Evolutionary conservation across 768 basidiomycete species (phyloP), one percentile per base, ranked within the genome.

Genomic region (Rhodotorula sphaerocarpa): DNA sequence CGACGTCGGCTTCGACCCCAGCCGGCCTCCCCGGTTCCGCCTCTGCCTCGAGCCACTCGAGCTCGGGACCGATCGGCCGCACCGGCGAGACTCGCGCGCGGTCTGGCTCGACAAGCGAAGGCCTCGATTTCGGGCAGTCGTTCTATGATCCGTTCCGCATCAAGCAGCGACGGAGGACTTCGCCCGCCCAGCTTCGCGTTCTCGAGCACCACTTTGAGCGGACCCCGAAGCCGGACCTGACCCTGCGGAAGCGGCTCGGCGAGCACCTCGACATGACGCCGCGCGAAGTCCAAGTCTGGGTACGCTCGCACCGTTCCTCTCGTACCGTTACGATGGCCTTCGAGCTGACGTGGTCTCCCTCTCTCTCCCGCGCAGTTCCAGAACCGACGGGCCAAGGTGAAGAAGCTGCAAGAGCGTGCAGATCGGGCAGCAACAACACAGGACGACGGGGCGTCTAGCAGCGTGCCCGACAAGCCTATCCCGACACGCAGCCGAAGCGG

Each of bases 221-320:
- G 70, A 90, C 91, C 76, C 88, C 88, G 59, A 97, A 97, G 75
- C 92, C 93, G 21, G 91, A 90, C 75, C 75, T 75, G 48, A 61
- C 81, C 11, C 78, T 86, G 42, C 81, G 93, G 70, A 88, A 87
- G 75, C 80, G 82, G 66, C 82, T 97, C 56, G 86, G 90, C 0
- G 77, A 80, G 15, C 81, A 90, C 77, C 82, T 96, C 60, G 85
- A 84, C 65, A 97, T 97, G 92, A 87, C 88, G 15, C 83, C 90
- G 27, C 79, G 92, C 63, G 90, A 89, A n/a, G 88, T 97, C 3
- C 92, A 97, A 82, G 92, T 93, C 60, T 79, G 82, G 78, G 70
- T 70, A 25, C 16, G 70, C n/a, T 31, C 31, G 18, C 16, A 4
- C 3, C 45, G 53, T n/a, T n/a, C n/a, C n/a, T n/a, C n/a, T n/a